Base-by-base conservation (phyloP, 2,329 filamentous ascomycete genomes). In the Calonectria pseudoreteaudii region DNA sequence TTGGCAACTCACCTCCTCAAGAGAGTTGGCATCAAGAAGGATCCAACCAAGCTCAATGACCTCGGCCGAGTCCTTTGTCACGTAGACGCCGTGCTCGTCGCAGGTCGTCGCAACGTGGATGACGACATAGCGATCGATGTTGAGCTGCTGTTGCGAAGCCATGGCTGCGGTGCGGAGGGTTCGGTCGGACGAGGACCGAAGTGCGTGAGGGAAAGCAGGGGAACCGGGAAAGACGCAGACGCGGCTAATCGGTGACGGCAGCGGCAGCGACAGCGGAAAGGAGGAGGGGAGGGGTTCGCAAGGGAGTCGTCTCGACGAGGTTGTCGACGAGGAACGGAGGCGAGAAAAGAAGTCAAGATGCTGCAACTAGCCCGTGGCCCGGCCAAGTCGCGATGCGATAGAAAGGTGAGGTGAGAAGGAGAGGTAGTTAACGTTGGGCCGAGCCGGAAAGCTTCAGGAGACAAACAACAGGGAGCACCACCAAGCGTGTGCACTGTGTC, bases 31-130 rank as follows among this genome's bases (percentile, higher is more conserved):
- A 84, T 98, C 96, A 76, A 98, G 90, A 82, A 99, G 88, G 83
- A 98, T 98, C 97, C 97, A 99, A 77, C 96, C 97, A 84, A 99
- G 91, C 91, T 99, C 97, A 86, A 99, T 99, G 79, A 99, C 97
- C 88, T 99, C 97, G 76, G 97, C 97, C 73, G 97, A 98, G 87
- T 99, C 97, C 87, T 98, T 98, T 74, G 97, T 99, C 73, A 99
- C 97, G 86, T 99, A 99, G 78, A 99, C 97, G 76, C 97, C 97
- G 87, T 99, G 97, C 86, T 99, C 97, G 86, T 99, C 97, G 87
- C 97, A 99, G 80, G 97, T 99, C 44, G 97, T 99, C 77, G 97
- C 97, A 83, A 98, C 96, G 86, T 99, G 97, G 85, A 98, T 98
- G 83, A 99, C 95, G 79, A 98, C 94, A 87, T 98, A 99, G 85